Evolutionary conservation across 2,329 filamentous ascomycete genomes (phyloP).

Genomic region (Aspergillus sclerotialis): DNA sequence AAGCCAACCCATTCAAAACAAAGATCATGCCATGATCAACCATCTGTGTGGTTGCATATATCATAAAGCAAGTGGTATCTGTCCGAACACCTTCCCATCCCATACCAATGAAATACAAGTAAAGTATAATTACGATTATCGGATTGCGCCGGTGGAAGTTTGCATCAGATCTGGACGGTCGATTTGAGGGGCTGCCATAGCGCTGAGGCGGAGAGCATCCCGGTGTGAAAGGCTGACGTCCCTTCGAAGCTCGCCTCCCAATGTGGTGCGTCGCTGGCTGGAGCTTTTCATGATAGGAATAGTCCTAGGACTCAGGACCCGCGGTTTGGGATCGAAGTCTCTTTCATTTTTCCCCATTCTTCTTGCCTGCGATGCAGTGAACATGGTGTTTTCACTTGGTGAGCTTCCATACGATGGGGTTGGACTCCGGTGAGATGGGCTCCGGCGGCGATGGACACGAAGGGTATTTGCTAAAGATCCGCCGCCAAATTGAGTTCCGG

Average conservation of each 20-base stretch:
- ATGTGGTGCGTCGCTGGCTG: slow-evolving; percentile 34
- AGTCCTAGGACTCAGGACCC: slow-evolving; percentile 56
- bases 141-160: slow-evolving; percentile 18
- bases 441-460: slow-evolving; percentile 48
- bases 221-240: slow-evolving; percentile 32
- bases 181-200: slow-evolving; percentile 27
- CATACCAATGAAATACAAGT: slow-evolving; percentile 9
- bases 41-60: no score
- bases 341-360: slow-evolving; percentile 60
- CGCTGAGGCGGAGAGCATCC: slow-evolving; percentile 33
- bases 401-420: slow-evolving; percentile 44
- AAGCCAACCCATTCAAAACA: no score
- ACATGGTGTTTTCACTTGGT: slow-evolving; percentile 52
- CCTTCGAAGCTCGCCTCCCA: slow-evolving; percentile 34
- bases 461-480: slow-evolving; percentile 31
- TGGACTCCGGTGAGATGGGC: slow-evolving; percentile 35
- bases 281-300: slow-evolving; percentile 52
- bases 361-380: slow-evolving; percentile 59
- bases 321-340: slow-evolving; percentile 47
- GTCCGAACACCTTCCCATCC: slow-evolving; percentile 18
- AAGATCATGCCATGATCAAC: no score
- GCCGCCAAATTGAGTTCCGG: slow-evolving; percentile 34
- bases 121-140: slow-evolving; percentile 6
- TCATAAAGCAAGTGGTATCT: slow-evolving; percentile 23
- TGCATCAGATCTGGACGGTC: slow-evolving; percentile 24